These are phyloP conservation scores for Trichoderma erinaceum DNA, from an alignment of 495 filamentous ascomycete genomes.

Conservation along the genomic window DNA sequence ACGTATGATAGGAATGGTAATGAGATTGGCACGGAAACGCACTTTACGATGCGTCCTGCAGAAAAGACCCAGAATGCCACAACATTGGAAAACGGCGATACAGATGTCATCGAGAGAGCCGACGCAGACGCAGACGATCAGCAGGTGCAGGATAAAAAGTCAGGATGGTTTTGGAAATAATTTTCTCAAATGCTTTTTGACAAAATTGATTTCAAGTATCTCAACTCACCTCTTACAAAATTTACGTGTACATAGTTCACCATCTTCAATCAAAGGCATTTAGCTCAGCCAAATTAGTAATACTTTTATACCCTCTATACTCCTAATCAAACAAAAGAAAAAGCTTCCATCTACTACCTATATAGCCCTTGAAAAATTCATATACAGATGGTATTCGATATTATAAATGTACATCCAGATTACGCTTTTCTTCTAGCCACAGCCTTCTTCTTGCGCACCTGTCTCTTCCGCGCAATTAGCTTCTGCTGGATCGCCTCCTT, in stretches of 20 bases:
- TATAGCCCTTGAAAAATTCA: neutral
- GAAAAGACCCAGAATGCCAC: neutral
- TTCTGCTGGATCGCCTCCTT: slow-evolving; percentile 40
- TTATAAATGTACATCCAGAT: neutral
- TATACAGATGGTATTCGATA: neutral
- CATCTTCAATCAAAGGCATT: neutral
- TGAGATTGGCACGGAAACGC: slow-evolving; percentile 17
- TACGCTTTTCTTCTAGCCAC: slow-evolving; percentile 16
- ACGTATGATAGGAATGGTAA: slow-evolving; percentile 17
- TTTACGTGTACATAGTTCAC: neutral
- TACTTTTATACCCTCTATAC: neutral
- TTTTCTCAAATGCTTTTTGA: too few species aligned
- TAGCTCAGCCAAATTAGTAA: slow-evolving; percentile 2
- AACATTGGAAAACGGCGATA: slow-evolving; percentile 5
- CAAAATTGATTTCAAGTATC: neutral
- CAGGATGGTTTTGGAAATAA: slow-evolving; percentile 32
- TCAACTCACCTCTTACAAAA: neutral
- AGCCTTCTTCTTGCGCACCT: slow-evolving; percentile 47
- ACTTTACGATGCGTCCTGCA: slow-evolving; percentile 16
- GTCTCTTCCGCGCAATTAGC: slow-evolving; percentile 43
- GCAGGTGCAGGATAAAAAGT: slow-evolving; percentile 19
- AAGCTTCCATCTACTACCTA: neutral
- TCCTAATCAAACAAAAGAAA: slow-evolving; percentile 9
- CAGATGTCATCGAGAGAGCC: slow-evolving; percentile 11
- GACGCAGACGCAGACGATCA: neutral